Evolutionary conservation across 805 yeast species (phyloP).

Genomic region (Candida succiphila): DNA sequence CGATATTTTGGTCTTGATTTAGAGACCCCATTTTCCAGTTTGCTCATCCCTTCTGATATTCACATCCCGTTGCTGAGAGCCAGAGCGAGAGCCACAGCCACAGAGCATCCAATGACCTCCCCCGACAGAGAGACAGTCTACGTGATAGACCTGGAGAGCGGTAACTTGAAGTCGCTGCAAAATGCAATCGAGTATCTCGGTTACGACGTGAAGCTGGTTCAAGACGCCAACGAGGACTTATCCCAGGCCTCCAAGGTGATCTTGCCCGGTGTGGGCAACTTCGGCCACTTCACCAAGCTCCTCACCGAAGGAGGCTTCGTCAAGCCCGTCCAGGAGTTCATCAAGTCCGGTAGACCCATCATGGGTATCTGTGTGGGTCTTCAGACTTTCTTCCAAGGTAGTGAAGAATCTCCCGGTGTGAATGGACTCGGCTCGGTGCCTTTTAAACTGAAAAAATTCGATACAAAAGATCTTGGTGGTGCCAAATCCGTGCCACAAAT

Average conservation of each 20-base stretch:
- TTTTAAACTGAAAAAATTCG: conserved; percentile 50
- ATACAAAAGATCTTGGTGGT: conserved; percentile 26
- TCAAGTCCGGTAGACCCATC: conserved; percentile 69
- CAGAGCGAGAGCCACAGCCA: background rate
- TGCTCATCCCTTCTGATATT: no score
- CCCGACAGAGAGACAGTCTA: conserved; percentile 37
- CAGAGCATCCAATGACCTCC: background rate
- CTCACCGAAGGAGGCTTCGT: conserved; percentile 52
- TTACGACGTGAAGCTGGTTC: conserved; percentile 53
- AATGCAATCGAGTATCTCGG: conserved; percentile 82
- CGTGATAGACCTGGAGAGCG: conserved; percentile 89
- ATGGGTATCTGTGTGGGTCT: conserved; percentile 98
- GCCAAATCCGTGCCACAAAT: conserved; percentile 87
- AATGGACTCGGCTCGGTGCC: conserved; percentile 53
- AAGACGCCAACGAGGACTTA: conserved; percentile 31
- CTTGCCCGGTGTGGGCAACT: conserved; percentile 96
- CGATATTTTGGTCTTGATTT: no score
- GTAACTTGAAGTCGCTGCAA: conserved; percentile 79
- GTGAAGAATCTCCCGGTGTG: conserved; percentile 58
- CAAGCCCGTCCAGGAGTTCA: conserved; percentile 56
- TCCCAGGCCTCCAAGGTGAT: conserved; percentile 47
- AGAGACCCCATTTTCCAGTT: no score
- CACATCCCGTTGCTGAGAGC: no score
- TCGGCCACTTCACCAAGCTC: conserved; percentile 82
- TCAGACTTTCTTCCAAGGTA: conserved; percentile 69